Base-by-base conservation (phyloP, 768 basidiomycete genomes). In the Leucosporidium creatinivorum region DNA sequence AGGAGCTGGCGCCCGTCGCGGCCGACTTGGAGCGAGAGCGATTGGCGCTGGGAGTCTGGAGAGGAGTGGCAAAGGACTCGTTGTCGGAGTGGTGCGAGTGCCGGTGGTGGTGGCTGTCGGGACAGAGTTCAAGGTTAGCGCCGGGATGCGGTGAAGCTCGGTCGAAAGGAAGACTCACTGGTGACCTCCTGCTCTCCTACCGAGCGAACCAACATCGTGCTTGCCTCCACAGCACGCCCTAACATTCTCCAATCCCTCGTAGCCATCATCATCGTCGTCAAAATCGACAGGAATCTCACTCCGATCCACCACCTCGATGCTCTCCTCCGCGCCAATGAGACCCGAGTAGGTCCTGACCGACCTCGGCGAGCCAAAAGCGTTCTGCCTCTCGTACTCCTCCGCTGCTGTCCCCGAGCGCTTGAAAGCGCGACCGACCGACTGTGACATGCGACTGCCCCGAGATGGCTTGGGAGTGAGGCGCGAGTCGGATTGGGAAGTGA, bases 161-260 rank as follows among this genome's bases (percentile, higher is more conserved):
- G 3, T 33, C 21, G 36, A 58, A 30, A 21, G 52, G 12, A 33
- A 26, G 26, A 33, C 55, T 28, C 12, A 58, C 58, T 66, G 58
- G 23, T 64, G 63, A 1, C 58, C 50, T 10, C 47, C 47, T 44
- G 33, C 44, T n/a, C 31, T 47, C 17, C 70, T 62, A 0, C 63
- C 59, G 26, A 72, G 26, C 21, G 44, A 62, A 50, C 30, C 21
- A 63, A 61, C 70, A 26, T 67, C 62, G n/a, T 73, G 71, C 52
- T 59, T 61, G 7, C 71, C 71, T 18, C 58, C 89, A 74, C 89
- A 92, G 77, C 90, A 92, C 1, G 89, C 92, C 28, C 94, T 84
- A 26, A 97, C 93, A 74, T 98, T 97, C 80, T 97, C 93, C 63
- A 98, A 78, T 0, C 92, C 93, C 75, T 97, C 93, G 76, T 85